Conservation (phyloP, 2,329 filamentous ascomycete species). For the Ambrosiella cleistominuta region DNA sequence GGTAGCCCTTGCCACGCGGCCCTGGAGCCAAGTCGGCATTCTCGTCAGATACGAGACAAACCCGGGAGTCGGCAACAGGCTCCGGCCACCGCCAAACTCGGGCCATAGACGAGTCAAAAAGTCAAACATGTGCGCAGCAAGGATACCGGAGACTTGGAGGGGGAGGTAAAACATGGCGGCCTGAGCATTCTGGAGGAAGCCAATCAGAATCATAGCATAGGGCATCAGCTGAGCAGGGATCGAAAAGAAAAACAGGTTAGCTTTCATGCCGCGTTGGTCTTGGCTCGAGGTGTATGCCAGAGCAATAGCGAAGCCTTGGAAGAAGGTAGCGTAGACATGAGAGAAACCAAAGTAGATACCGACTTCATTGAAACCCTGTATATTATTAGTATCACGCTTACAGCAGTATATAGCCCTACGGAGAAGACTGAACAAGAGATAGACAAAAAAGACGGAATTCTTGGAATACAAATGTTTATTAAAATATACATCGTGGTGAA, state of each 20-base stretch:
- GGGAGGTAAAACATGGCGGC: conserved; percentile 39
- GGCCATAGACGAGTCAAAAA: conserved; percentile 82
- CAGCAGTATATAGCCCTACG: background rate
- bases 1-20: background rate
- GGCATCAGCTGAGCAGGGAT: conserved; percentile 72
- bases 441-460: background rate
- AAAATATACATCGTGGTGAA: conserved; percentile 12
- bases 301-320: conserved; percentile 55
- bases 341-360: conserved; percentile 9
- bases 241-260: conserved; percentile 64
- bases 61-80: conserved; percentile 55
- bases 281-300: conserved; percentile 72
- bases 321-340: conserved; percentile 25
- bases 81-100: conserved; percentile 67
- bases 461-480: background rate
- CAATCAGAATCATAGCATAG: conserved; percentile 58
- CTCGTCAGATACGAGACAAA: conserved; percentile 51
- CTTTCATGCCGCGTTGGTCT: conserved; percentile 61
- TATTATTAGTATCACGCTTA: background rate
- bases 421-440: background rate
- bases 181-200: conserved; percentile 44
- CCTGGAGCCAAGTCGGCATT: conserved; percentile 16
- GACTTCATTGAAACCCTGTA: conserved; percentile 11
- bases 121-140: conserved; percentile 72
- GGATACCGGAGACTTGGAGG: conserved; percentile 37